Conservation (phyloP, 768 basidiomycete genomes). For the Crepidotus variabilis region DNA sequence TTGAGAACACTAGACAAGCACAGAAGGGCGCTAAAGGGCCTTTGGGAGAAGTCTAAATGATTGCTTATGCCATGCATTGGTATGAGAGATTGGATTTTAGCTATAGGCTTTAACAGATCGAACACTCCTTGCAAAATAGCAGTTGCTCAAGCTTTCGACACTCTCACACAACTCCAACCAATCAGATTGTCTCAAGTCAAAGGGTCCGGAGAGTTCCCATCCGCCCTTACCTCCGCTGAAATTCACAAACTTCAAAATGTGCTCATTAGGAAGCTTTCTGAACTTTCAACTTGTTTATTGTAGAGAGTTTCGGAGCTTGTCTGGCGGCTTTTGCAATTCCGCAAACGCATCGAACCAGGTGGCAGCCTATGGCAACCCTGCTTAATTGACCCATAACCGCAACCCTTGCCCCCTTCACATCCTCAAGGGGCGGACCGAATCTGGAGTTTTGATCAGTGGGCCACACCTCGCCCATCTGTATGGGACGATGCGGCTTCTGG, state of each 20-base stretch:
- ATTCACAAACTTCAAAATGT: constrained; percentile 3
- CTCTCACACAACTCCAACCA: constrained; percentile 4
- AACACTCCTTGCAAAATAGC: not conserved
- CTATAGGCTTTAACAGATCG: constrained; percentile 23
- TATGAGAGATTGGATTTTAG: constrained; percentile 20
- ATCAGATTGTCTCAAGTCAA: constrained; percentile 1
- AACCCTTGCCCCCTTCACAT: not conserved
- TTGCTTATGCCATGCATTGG: constrained; percentile 15
- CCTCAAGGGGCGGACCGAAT: not conserved
- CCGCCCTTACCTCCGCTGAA: not conserved
- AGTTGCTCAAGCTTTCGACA: not conserved
- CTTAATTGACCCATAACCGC: not conserved
- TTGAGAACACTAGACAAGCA: not conserved
- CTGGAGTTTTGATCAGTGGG: constrained; percentile 13
- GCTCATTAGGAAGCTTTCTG: constrained; percentile 3
- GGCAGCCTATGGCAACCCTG: constrained; percentile 1
- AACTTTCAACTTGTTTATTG: not conserved
- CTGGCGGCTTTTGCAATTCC: constrained; percentile 2
- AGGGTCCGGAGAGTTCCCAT: constrained; percentile 15
- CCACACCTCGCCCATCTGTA: constrained; percentile 13
- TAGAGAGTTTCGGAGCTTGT: constrained; percentile 13
- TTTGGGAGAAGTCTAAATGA: constrained; percentile 17
- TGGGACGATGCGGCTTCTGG: constrained; percentile 14
- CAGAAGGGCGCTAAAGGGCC: not conserved
- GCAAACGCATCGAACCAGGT: constrained; percentile 9